phyloP scores from a whole-genome alignment of 306 rosid species.

The Oemleria cerasiformis region DNA sequence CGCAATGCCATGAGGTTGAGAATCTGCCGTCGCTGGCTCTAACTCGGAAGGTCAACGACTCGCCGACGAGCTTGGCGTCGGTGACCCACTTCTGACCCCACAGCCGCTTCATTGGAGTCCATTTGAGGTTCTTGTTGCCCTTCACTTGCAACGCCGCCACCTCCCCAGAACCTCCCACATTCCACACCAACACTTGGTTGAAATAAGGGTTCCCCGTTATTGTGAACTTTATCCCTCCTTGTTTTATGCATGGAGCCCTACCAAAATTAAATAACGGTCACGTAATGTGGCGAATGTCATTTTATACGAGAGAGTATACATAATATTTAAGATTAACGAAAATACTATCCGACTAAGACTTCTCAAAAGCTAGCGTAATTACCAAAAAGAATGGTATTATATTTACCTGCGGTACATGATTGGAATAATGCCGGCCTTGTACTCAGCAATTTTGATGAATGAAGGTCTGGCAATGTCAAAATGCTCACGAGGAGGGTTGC shows the following conservation, averaged over 20 bases:
- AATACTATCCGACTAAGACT: too few relatives aligned
- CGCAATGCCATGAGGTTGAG: slow-evolving; percentile 41
- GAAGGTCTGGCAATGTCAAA: slow-evolving; percentile 75
- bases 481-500: slow-evolving; percentile 73
- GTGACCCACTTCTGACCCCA: slow-evolving; percentile 90
- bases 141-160: slow-evolving; percentile 47
- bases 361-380: too few relatives aligned
- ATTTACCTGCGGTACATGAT: slow-evolving; percentile 61
- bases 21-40: slow-evolving; percentile 52
- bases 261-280: background rate
- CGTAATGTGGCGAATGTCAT: too few relatives aligned
- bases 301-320: too few relatives aligned
- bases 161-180: slow-evolving; percentile 84
- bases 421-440: slow-evolving; percentile 59
- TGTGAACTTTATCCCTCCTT: slow-evolving; percentile 69
- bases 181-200: slow-evolving; percentile 54
- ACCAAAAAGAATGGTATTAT: background rate
- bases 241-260: slow-evolving; percentile 56
- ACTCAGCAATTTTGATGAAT: slow-evolving; percentile 48
- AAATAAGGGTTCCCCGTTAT: slow-evolving; percentile 72
- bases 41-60: slow-evolving; percentile 60
- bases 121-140: slow-evolving; percentile 52
- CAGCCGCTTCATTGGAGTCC: slow-evolving; percentile 49
- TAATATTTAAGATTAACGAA: too few relatives aligned
- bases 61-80: slow-evolving; percentile 50